Evolutionary conservation across 371 early-diverging fungal species (phyloP), one percentile per base, ranked within the genome.

Genomic region (Smittium culicis): DNA sequence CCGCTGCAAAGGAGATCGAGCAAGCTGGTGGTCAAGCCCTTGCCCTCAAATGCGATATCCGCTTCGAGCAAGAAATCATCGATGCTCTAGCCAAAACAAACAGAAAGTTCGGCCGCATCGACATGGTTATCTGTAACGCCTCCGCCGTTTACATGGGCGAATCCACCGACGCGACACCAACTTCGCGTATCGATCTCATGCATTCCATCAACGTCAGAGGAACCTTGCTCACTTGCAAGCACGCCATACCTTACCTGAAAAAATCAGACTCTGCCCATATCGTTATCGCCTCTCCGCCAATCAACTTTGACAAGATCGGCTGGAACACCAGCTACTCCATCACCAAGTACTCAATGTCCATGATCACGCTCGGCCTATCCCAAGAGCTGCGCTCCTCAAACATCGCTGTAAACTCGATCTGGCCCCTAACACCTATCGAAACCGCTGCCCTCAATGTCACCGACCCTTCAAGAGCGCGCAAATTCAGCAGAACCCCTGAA

Each of bases 251-350:
- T 2, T 74, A 87, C 67, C 71, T 88, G 73, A 79, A 73, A 59
- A 79, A 85, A 64, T 81, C 85, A 61, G 71, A 70, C 34, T 77
- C 86, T 71, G 86, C 89, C 0, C 86, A 87, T 64, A 83, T 89
- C 28, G 77, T 89, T 45, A 82, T 77, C 62, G 66, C 87, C 34
- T 75, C 80, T n/a, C 88, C 88, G 24, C 88, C 88, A 17, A 74
- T 86, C 33, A 73, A 74, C 55, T 72, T 87, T 74, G 67, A 81
- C 34, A 74, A 72, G 17, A 45, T 45, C 20, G 57, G 74, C 25
- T 88, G 86, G 87, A 80, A 86, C 69, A 81, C 80, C 34, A 85
- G 85, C 3, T 88, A 88, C 74, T 77, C 83, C 17, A 84, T 88
- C 70, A 75, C 85, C 65, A 87, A 87, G 77, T 83, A 64, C 25